phyloP scores from a whole-genome alignment of 345 rosid species.

The Raphanus raphanistrum region DNA sequence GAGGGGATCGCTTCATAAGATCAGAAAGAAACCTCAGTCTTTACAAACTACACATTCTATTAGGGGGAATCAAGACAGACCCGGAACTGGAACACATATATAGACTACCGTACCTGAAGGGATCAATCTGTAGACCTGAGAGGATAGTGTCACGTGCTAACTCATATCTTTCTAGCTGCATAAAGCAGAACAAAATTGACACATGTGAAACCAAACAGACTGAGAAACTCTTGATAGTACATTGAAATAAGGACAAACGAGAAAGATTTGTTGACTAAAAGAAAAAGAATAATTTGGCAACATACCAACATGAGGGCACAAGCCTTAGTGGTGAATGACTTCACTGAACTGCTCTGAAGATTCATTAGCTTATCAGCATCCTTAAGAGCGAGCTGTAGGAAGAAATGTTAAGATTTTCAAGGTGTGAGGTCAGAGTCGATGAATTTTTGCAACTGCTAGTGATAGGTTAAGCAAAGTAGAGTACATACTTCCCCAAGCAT shows the following conservation, averaged over 20 bases:
- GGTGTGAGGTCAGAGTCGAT: slow-evolving; percentile 9
- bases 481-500: slow-evolving; percentile 86
- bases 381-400: slow-evolving; percentile 80
- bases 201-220: slow-evolving; percentile 4
- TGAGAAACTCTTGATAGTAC: slow-evolving; percentile 14
- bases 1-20: slow-evolving; percentile 70
- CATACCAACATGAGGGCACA: slow-evolving; percentile 78
- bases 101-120: slow-evolving; percentile 59
- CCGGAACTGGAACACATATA: not conserved
- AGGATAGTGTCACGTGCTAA: slow-evolving; percentile 68
- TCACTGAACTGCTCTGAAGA: slow-evolving; percentile 52
- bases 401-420: slow-evolving; percentile 12
- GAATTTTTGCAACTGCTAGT: slow-evolving; percentile 1
- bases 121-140: slow-evolving; percentile 90
- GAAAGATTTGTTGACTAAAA: not conserved
- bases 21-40: slow-evolving; percentile 40
- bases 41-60: slow-evolving; percentile 21
- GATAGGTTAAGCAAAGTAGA: slow-evolving; percentile 21
- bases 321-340: slow-evolving; percentile 63
- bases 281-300: not conserved
- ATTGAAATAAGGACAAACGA: not conserved
- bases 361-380: slow-evolving; percentile 84
- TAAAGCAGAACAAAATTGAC: slow-evolving; percentile 10
- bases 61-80: slow-evolving; percentile 15
- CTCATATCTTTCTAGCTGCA: slow-evolving; percentile 89